phyloP scores from a whole-genome alignment of 768 basidiomycete species.

The Galerina sulciceps region DNA sequence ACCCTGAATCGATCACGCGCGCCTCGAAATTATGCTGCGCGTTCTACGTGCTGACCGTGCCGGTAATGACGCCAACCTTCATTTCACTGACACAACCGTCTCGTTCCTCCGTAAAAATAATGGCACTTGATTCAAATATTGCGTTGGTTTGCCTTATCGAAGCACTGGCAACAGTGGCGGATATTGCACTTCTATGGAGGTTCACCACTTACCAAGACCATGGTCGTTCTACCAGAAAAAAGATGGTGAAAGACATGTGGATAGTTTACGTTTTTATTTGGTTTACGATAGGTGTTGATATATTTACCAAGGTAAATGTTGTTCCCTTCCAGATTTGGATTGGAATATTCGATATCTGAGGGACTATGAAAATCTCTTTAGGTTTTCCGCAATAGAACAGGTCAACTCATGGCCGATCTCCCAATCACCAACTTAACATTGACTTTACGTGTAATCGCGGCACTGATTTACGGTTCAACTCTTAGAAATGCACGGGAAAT shows the following conservation, averaged over 20 bases:
- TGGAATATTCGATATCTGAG: no score
- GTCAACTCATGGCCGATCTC: conserved; percentile 8
- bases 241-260: conserved; percentile 18
- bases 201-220: conserved; percentile 10
- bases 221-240: conserved; percentile 6
- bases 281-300: conserved; percentile 10
- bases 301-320: conserved; percentile 9
- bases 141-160: conserved; percentile 15
- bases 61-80: conserved; percentile 15
- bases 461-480: conserved; percentile 16
- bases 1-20: conserved; percentile 3
- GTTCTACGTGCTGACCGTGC: conserved; percentile 12
- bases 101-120: conserved; percentile 12
- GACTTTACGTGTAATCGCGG: conserved; percentile 13
- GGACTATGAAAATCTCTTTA: not conserved
- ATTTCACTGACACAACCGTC: conserved; percentile 10
- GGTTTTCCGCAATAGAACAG: conserved; percentile 11
- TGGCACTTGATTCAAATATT: conserved; percentile 13
- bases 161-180: conserved; percentile 10
- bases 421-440: conserved; percentile 13
- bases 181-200: conserved; percentile 6
- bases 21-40: conserved; percentile 10
- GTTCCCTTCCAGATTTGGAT: not conserved
- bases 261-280: conserved; percentile 14
- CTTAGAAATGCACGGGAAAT: conserved; percentile 12